phyloP scores from a whole-genome alignment of 345 rosid genomes.

The Populus pruinosa region DNA sequence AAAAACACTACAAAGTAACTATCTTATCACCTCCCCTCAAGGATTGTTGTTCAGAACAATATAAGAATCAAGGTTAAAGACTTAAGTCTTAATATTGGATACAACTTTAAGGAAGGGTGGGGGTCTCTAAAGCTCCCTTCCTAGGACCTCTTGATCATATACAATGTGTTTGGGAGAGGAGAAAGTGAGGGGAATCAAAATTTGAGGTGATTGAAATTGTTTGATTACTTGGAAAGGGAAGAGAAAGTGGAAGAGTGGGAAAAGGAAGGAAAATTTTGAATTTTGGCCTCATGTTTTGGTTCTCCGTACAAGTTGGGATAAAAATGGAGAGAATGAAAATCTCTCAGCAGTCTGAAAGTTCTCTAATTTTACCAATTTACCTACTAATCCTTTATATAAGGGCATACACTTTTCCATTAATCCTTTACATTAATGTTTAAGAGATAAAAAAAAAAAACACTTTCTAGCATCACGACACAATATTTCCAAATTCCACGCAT shows the following conservation, averaged over 20 bases:
- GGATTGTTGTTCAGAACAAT: too few species aligned
- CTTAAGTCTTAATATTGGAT: too few species aligned
- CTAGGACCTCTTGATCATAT: neutral
- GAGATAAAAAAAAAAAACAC: too few species aligned
- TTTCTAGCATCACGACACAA: too few species aligned
- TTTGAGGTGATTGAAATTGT: neutral
- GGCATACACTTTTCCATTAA: neutral
- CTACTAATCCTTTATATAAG: neutral
- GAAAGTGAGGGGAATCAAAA: neutral
- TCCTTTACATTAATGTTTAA: too few species aligned
- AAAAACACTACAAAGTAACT: too few species aligned
- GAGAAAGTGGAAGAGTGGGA: neutral
- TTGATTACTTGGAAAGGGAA: neutral
- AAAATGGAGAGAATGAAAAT: neutral
- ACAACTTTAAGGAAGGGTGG: neutral
- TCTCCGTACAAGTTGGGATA: neutral
- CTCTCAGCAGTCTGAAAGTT: neutral
- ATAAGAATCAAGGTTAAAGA: too few species aligned
- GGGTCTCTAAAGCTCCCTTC: neutral
- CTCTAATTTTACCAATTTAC: neutral
- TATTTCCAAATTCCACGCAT: too few species aligned
- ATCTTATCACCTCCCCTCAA: too few species aligned
- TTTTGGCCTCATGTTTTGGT: neutral
- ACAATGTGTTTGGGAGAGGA: neutral
- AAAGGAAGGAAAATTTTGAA: neutral